phyloP scores from a whole-genome alignment of 257 asterid genomes.

The Cruciata laevipes region DNA sequence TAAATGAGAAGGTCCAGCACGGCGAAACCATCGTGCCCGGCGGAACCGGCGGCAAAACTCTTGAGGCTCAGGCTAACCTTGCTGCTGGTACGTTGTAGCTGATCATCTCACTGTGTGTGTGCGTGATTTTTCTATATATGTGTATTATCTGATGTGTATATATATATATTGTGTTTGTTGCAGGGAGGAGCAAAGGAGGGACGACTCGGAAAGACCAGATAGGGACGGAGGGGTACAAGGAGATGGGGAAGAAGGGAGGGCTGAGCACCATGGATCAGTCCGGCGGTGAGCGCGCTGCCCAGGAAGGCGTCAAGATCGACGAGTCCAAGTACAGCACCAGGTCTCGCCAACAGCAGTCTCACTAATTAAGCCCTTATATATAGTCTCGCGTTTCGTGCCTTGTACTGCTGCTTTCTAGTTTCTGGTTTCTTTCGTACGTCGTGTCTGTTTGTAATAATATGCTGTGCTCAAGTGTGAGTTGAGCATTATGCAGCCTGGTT shows the following conservation, averaged over 20 bases:
- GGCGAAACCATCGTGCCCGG: conserved; percentile 14
- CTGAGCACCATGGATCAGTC: conserved; percentile 3
- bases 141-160: too few species aligned
- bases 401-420: too few species aligned
- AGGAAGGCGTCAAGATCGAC: not conserved
- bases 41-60: conserved; percentile 11
- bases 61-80: conserved; percentile 7
- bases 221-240: conserved; percentile 9
- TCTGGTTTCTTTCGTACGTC: not conserved
- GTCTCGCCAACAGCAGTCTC: not conserved
- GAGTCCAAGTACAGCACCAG: not conserved
- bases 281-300: not conserved
- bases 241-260: conserved; percentile 14
- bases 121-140: too few species aligned
- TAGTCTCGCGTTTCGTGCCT: not conserved
- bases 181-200: conserved; percentile 11
- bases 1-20: conserved; percentile 5
- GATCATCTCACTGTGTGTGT: not conserved
- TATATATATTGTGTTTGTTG: not conserved
- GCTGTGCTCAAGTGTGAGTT: not conserved
- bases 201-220: not conserved
- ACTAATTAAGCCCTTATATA: not conserved
- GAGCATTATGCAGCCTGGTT: not conserved
- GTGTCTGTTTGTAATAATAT: too few species aligned
- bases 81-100: not conserved